These are phyloP conservation scores for Tulasnella sp. DNA, from an alignment of 768 basidiomycete genomes.

Conservation along the genomic window DNA sequence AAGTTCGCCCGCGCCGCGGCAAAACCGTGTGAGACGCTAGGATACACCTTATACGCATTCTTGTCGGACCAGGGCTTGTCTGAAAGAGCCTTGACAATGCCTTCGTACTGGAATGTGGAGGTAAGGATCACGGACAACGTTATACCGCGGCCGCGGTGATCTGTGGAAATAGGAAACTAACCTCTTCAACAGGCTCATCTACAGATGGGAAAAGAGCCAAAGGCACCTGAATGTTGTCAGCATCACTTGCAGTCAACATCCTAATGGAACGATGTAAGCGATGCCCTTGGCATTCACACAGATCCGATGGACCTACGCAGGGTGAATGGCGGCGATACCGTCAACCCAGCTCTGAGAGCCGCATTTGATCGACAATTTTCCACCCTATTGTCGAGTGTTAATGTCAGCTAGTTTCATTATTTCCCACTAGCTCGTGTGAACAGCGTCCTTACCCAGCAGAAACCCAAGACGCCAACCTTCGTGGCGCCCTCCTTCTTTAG, in stretches of 20 bases:
- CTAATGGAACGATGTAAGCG: constrained; percentile 43
- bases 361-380: constrained; percentile 32
- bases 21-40: constrained; percentile 8
- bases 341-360: constrained; percentile 40
- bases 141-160: background rate
- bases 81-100: constrained; percentile 5
- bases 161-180: constrained; percentile 32
- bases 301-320: constrained; percentile 45
- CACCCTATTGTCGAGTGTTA: constrained; percentile 39
- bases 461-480: constrained; percentile 44
- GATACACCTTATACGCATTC: constrained; percentile 15
- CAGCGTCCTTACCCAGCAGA: constrained; percentile 51
- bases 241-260: constrained; percentile 44
- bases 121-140: background rate
- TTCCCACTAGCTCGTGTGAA: constrained; percentile 24
- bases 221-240: constrained; percentile 49
- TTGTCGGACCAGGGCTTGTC: constrained; percentile 19
- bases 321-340: constrained; percentile 52
- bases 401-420: constrained; percentile 21
- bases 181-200: constrained; percentile 56
- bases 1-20: constrained; percentile 21
- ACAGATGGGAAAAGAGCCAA: constrained; percentile 54
- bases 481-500: constrained; percentile 45
- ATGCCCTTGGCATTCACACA: background rate
- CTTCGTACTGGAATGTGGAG: background rate